These are phyloP conservation scores for Ogataea populi-albae DNA, from an alignment of 805 yeast genomes.

Conservation along the genomic window DNA sequence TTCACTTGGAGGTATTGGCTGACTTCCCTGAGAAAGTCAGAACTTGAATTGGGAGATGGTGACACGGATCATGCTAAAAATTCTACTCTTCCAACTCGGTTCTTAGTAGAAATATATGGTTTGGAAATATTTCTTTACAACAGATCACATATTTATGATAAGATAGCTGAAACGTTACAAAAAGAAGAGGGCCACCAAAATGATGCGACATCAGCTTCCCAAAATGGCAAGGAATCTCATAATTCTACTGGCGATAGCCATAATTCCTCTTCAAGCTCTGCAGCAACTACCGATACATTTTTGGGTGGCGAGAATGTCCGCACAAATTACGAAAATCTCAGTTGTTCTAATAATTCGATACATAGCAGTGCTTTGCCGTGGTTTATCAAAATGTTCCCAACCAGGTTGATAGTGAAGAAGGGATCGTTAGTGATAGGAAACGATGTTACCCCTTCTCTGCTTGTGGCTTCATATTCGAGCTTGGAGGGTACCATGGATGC, in stretches of 20 bases:
- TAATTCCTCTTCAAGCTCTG: conserved; percentile 4
- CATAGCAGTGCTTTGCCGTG: conserved; percentile 3
- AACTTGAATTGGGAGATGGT: conserved; percentile 27
- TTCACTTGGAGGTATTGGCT: conserved; percentile 94
- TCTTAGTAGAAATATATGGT: conserved; percentile 64
- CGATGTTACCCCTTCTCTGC: conserved; percentile 66
- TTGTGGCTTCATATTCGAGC: conserved; percentile 56
- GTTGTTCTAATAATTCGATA: neutral
- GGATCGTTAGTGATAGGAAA: conserved; percentile 84
- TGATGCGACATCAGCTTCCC: neutral
- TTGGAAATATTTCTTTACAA: conserved; percentile 82
- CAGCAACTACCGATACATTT: conserved; percentile 6
- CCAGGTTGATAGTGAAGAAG: conserved; percentile 54
- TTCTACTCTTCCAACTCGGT: conserved; percentile 51
- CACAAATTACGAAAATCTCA: neutral
- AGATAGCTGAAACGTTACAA: conserved; percentile 40
- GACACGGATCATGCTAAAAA: conserved; percentile 34
- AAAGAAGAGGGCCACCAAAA: conserved; percentile 6
- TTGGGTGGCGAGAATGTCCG: conserved; percentile 11
- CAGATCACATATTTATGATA: conserved; percentile 73
- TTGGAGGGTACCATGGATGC: conserved; percentile 61
- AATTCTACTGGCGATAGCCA: conserved; percentile 4
- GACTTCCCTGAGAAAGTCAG: conserved; percentile 40
- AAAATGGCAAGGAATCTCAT: conserved; percentile 8
- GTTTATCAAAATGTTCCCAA: conserved; percentile 50